These are phyloP conservation scores for Rhodotorula diobovata DNA, from an alignment of 768 basidiomycete species.

Conservation along the genomic window DNA sequence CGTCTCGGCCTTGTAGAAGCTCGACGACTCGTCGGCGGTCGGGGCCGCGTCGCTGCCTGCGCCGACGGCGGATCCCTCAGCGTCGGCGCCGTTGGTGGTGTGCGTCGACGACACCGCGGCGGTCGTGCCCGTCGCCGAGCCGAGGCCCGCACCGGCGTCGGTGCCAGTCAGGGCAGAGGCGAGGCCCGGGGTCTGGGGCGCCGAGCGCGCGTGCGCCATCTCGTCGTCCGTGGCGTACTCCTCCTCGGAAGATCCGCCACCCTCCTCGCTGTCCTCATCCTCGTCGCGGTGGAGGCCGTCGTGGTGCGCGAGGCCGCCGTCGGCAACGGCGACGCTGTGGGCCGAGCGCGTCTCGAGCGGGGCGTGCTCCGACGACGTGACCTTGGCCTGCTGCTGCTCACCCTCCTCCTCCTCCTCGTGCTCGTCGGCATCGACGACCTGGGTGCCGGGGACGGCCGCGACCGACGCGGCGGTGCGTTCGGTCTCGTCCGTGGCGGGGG, in stretches of 20 bases:
- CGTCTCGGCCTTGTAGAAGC: constrained; percentile 21
- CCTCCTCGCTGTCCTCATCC: constrained; percentile 24
- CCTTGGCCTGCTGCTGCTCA: neutral
- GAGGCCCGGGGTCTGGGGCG: constrained; percentile 22
- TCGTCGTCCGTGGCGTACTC: constrained; percentile 31
- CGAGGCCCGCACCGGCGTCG: too few relatives aligned
- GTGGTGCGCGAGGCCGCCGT: neutral
- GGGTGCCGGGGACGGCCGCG: constrained; percentile 14
- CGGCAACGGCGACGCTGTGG: neutral
- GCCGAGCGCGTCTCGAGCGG: neutral
- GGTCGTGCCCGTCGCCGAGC: too few relatives aligned
- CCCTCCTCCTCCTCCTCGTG: neutral
- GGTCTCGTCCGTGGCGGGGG: neutral
- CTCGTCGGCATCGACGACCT: constrained; percentile 1
- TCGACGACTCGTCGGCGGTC: neutral
- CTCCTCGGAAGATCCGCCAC: constrained; percentile 34
- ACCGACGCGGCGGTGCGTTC: neutral
- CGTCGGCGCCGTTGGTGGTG: too few relatives aligned
- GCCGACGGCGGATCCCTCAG: too few relatives aligned
- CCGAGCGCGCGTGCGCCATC: constrained; percentile 15
- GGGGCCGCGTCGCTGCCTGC: neutral
- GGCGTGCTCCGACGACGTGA: neutral
- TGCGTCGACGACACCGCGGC: constrained; percentile 2
- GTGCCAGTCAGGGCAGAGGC: neutral
- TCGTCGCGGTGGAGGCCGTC: constrained; percentile 6